Conservation (phyloP, 768 basidiomycete species). For the Tubosaeta sp. region DNA sequence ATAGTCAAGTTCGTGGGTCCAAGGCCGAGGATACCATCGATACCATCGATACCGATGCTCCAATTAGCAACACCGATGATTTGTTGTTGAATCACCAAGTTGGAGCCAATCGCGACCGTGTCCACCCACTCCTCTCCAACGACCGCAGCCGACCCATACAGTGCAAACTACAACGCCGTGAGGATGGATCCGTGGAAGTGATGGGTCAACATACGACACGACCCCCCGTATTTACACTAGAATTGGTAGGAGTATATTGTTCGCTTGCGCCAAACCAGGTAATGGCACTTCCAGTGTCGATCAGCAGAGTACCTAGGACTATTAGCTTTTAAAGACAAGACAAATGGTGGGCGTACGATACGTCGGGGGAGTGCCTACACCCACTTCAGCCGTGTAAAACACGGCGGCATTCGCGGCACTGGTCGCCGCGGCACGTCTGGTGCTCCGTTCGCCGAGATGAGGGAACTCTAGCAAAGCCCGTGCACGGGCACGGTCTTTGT, state of each 20-base stretch:
- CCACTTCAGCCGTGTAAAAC: slow-evolving; percentile 29
- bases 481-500: slow-evolving; percentile 5
- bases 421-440: neutral
- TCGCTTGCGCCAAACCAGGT: slow-evolving; percentile 30
- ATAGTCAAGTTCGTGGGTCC: slow-evolving; percentile 34
- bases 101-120: slow-evolving; percentile 5
- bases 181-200: slow-evolving; percentile 1
- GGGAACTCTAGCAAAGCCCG: slow-evolving; percentile 8
- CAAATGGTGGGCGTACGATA: slow-evolving; percentile 17
- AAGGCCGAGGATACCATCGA: slow-evolving; percentile 40
- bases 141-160: slow-evolving; percentile 3
- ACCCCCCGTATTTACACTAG: slow-evolving; percentile 17
- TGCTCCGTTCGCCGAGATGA: neutral
- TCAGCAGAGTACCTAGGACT: slow-evolving; percentile 22
- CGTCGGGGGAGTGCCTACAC: slow-evolving; percentile 26
- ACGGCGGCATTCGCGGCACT: slow-evolving; percentile 21
- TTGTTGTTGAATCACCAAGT: slow-evolving; percentile 21
- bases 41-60: slow-evolving; percentile 24
- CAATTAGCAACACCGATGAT: slow-evolving; percentile 33
- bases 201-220: slow-evolving; percentile 16
- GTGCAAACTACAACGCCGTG: neutral
- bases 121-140: slow-evolving; percentile 15
- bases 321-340: neutral
- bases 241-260: slow-evolving; percentile 15
- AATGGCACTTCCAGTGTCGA: slow-evolving; percentile 33